Evolutionary conservation across 2,329 filamentous ascomycete genomes (phyloP), one percentile per base, ranked within the genome.

Genomic region (Penicillium sp.): DNA sequence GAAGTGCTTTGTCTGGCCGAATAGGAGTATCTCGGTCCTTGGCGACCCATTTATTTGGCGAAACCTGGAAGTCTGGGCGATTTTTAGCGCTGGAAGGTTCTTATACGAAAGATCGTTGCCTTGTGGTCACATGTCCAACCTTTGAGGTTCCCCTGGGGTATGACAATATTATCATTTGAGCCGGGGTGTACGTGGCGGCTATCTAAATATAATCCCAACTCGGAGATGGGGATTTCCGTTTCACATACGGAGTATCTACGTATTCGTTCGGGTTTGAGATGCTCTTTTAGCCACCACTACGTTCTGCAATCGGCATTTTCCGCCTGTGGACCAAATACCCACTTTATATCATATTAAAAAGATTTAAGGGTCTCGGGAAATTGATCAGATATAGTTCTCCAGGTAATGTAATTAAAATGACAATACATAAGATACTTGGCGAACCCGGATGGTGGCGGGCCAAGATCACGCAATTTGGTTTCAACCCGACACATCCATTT

Each of bases 381-480:
- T 17, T 45, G 33, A 37, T 38, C 34, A 39, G 33, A 45, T 45
- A 24, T 33, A 6, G 29, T n/a, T 33, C 19, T 33, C 29, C 5
- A 12, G 26, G 42, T 22, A 21, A 2, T 12, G 43, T 45, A 45
- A 45, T 39, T 8, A 2, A 4, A 24, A 5, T 22, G 22, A 32
- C 29, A 33, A 43, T 22, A 43, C 29, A 15, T 6, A 22, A 22
- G 9, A 15, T 31, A 6, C 44, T 46, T 46, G 44, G 35, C 44
- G 22, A 24, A 12, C 13, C 13, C 34, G 17, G 6, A 17, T 29
- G 43, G 34, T 38, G 35, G 35, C 35, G 35, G 35, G 40, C 47
- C 47, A 45, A 45, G 41, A 28, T 49, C 34, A 45, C 47, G 47
- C 47, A 45, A 49, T 49, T 49, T 19, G 3, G 19, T 43, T 37